Evolutionary conservation across 768 basidiomycete genomes (phyloP), one percentile per base, ranked within the genome.

Genomic region (Suillus luteus): DNA sequence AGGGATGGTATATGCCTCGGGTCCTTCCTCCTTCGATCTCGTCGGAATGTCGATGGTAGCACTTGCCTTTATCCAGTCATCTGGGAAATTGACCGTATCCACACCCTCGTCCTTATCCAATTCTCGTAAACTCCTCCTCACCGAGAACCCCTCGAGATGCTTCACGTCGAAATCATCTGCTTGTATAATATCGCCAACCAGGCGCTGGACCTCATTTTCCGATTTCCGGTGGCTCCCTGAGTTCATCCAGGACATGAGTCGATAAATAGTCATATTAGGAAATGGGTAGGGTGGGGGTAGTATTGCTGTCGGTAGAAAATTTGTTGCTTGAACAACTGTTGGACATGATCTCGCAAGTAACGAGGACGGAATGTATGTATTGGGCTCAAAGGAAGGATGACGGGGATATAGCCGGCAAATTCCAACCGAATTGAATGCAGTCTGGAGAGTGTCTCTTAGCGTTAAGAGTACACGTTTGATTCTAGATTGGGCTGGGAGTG

Each of bases 211-310:
- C n/a, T 55, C 46, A n/a, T 2, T 37, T 33, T 61, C 54, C 1
- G 44, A 62, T 12, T 38, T 62, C 31, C 41, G 17, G 35, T 35
- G 46, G 37, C 27, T 57, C 11, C 64, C 52, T 0, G 54, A 44
- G 2, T 31, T 22, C 49, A 55, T 61, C 60, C 64, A 65, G 15
- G 60, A 44, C 37, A 65, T 57, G 2, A 65, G 24, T 3, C 2
- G 27, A 27, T 27, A 27, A 27, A 27, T 27, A 27, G 27, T 27
- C 27, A 27, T 27, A 27, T 27, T 27, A 27, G 27, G 27, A 27
- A 27, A 27, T 1, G 27, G 27, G 27, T 27, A 65, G 4, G 64
- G 60, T 9, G 57, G 37, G 10, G 37, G 27, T 27, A 27, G 37
- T 37, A 5, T 2, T 8, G 37, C 37, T 37, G 11, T 10, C 37